Percentiles rank a stretch among this genome's conserved stretches.
Conservation (phyloP, 1,139 yeast species). For the Lodderomyces parapsilosis region DNA sequence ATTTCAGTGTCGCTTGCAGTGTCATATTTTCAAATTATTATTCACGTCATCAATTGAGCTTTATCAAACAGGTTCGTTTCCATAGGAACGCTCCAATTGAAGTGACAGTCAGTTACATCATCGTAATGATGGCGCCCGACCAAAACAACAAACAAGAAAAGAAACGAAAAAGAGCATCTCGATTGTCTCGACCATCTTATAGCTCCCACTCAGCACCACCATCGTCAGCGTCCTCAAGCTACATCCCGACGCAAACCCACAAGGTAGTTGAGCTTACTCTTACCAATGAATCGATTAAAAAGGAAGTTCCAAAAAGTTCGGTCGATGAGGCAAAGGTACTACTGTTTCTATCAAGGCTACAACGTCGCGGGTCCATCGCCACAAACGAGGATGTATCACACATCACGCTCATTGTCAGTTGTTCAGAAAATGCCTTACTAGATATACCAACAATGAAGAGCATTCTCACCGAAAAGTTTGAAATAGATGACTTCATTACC, state of each 20-base stretch:
- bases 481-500: background rate
- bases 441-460: conserved; percentile 16
- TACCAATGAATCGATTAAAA: background rate
- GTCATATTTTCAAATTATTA: too few species aligned
- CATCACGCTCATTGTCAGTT: conserved; percentile 21
- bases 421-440: conserved; percentile 25
- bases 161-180: conserved; percentile 1
- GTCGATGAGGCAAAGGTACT: conserved; percentile 11
- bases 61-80: too few species aligned
- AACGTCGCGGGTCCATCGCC: conserved; percentile 5
- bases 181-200: background rate
- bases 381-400: background rate
- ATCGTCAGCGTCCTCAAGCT: conserved; percentile 3
- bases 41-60: too few species aligned
- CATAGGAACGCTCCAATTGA: too few species aligned
- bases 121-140: background rate
- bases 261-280: conserved; percentile 2
- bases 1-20: too few species aligned
- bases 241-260: background rate
- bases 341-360: conserved; percentile 12
- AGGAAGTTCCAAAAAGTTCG: background rate
- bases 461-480: background rate
- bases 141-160: conserved; percentile 1
- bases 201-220: background rate
- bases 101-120: conserved; percentile 1